Percentiles rank a stretch among this genome's conserved stretches.
phyloP scores from a whole-genome alignment of 495 filamentous ascomycete genomes.

The Beverwykella pulmonaria region DNA sequence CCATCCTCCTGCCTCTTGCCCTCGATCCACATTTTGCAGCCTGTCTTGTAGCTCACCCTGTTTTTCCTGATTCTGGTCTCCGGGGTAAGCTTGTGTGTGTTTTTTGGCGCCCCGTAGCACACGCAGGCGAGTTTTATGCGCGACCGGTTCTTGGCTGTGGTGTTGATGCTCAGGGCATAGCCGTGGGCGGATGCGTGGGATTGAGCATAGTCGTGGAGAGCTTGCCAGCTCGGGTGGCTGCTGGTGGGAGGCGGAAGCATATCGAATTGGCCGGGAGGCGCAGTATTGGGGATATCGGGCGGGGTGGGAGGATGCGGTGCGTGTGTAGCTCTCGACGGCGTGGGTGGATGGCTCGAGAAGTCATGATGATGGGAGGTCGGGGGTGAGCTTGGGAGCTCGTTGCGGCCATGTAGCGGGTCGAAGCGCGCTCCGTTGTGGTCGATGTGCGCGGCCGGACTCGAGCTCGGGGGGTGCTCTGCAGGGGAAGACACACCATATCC shows the following conservation, averaged over 20 bases:
- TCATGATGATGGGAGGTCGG: neutral
- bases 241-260: conserved; percentile 32
- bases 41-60: conserved; percentile 35
- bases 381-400: neutral
- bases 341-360: neutral
- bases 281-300: conserved; percentile 19
- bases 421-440: conserved; percentile 2
- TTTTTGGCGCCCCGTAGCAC: conserved; percentile 39
- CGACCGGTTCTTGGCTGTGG: conserved; percentile 31
- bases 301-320: conserved; percentile 5
- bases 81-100: conserved; percentile 39
- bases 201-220: conserved; percentile 36
- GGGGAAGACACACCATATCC: neutral
- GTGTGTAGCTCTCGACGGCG: conserved; percentile 4
- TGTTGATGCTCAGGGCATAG: conserved; percentile 40
- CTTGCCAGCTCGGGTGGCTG: conserved; percentile 26
- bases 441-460: neutral
- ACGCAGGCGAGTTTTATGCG: conserved; percentile 38
- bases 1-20: conserved; percentile 37
- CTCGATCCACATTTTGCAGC: conserved; percentile 40
- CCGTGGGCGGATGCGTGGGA: conserved; percentile 36
- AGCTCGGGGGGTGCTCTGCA: neutral
- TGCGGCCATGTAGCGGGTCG: neutral
- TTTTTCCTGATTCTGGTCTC: conserved; percentile 39
- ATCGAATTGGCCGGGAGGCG: conserved; percentile 25